Conservation (phyloP, 1,284 basidiomycete species). For the Cystobasidium sp. region DNA sequence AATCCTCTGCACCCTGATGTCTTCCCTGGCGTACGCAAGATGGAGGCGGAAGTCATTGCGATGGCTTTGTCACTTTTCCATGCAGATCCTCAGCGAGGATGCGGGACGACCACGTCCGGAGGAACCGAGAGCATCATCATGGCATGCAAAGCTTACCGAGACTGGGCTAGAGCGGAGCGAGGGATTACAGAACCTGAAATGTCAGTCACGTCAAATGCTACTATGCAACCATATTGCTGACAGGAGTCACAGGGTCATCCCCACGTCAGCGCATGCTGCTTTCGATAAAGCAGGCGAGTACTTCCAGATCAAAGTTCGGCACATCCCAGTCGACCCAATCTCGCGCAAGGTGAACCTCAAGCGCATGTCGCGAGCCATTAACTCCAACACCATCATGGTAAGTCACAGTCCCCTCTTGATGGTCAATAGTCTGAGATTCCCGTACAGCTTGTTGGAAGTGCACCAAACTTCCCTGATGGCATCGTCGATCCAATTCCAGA, state of each 20-base stretch:
- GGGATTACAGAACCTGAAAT: conserved; percentile 92
- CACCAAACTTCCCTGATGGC: conserved; percentile 53
- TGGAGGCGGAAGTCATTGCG: conserved; percentile 96
- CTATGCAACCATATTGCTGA: background rate
- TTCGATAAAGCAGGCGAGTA: conserved; percentile 85
- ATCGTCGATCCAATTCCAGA: conserved; percentile 77
- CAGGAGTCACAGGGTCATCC: conserved; percentile 68
- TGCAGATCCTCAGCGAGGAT: conserved; percentile 63
- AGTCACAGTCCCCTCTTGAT: conserved; percentile 17
- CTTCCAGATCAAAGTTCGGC: conserved; percentile 88
- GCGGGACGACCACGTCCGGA: conserved; percentile 82
- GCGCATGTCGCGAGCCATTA: conserved; percentile 79
- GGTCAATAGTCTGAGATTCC: conserved; percentile 67
- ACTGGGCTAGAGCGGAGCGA: conserved; percentile 84
- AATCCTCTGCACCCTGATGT: conserved; percentile 96
- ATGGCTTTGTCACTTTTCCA: conserved; percentile 79
- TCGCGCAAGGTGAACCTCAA: conserved; percentile 82
- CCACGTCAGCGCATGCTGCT: conserved; percentile 86
- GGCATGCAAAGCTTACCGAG: conserved; percentile 90
- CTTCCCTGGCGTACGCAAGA: conserved; percentile 89
- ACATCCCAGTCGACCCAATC: conserved; percentile 78
- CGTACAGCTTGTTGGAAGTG: conserved; percentile 55
- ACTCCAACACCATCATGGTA: conserved; percentile 79
- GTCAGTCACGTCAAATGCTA: conserved; percentile 60
- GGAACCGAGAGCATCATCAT: conserved; percentile 96